Evolutionary conservation across 306 rosid genomes (phyloP).

Genomic region (Astragalus glycyphyllos): DNA sequence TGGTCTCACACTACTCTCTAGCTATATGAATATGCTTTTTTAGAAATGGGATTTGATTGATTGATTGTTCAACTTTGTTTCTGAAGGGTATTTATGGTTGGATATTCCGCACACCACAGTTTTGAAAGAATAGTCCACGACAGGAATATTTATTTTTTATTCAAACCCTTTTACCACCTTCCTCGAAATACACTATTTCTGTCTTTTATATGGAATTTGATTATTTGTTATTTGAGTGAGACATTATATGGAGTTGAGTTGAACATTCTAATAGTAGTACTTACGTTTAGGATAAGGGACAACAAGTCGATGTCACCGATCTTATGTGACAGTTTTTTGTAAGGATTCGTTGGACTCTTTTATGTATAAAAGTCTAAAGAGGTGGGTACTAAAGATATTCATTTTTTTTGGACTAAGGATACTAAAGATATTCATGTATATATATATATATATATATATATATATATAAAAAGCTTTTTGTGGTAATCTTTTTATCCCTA

Average conservation of each 20-base stretch:
- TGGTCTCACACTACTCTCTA: neutral
- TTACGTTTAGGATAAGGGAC: no score
- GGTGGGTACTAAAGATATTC: neutral
- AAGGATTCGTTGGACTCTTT: neutral
- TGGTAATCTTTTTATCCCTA: no score
- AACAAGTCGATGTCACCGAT: neutral
- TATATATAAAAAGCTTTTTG: no score
- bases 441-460: no score
- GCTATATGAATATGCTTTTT: neutral
- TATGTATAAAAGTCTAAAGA: slow-evolving; percentile 28
- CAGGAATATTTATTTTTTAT: slow-evolving; percentile 14
- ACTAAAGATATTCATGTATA: neutral
- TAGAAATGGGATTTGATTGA: neutral
- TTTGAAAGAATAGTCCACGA: slow-evolving; percentile 42
- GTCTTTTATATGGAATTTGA: no score
- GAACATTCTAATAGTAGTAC: no score
- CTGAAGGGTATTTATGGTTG: slow-evolving; percentile 40
- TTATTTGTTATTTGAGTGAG: no score
- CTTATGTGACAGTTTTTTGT: slow-evolving; percentile 23
- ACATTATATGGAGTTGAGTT: no score
- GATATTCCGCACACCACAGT: slow-evolving; percentile 31
- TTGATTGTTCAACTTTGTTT: neutral
- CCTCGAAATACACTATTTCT: slow-evolving; percentile 30
- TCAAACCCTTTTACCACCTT: slow-evolving; percentile 33
- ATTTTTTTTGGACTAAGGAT: no score